phyloP scores from a whole-genome alignment of 1,139 yeast genomes.

The Yamadazyma sp. region DNA sequence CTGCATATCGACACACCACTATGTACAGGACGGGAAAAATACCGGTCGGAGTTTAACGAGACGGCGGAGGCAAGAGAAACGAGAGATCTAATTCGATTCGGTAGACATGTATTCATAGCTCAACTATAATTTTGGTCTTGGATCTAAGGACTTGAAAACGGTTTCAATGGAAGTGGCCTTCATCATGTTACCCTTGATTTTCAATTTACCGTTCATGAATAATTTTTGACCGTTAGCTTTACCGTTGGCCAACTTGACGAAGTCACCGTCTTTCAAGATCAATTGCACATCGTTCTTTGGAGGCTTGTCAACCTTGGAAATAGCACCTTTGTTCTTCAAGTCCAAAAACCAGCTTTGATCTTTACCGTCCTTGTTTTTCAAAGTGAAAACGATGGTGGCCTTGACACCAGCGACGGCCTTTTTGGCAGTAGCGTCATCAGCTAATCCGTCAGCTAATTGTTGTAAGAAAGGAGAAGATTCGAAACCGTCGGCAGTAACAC shows the following conservation, averaged over 20 bases:
- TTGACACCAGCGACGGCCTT: constrained; percentile 54
- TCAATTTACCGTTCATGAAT: constrained; percentile 80
- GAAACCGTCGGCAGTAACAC: constrained; percentile 46
- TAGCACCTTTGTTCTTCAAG: constrained; percentile 62
- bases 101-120: constrained; percentile 1
- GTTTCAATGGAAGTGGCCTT: constrained; percentile 80
- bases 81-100: too few species aligned
- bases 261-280: constrained; percentile 61
- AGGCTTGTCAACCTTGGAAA: constrained; percentile 49
- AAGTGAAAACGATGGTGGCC: constrained; percentile 65
- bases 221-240: constrained; percentile 83
- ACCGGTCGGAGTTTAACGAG: too few species aligned
- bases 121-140: constrained; percentile 47
- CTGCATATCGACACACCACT: neutral
- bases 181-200: constrained; percentile 88
- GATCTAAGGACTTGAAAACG: constrained; percentile 67
- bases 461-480: constrained; percentile 49
- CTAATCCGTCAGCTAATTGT: constrained; percentile 41
- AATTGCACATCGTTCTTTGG: constrained; percentile 68
- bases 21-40: too few species aligned
- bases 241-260: constrained; percentile 70
- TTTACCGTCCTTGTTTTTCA: constrained; percentile 67
- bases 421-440: constrained; percentile 37
- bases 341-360: constrained; percentile 71
- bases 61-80: too few species aligned